Conservation (phyloP, 441 rosid species). For the Biscutella auriculata region DNA sequence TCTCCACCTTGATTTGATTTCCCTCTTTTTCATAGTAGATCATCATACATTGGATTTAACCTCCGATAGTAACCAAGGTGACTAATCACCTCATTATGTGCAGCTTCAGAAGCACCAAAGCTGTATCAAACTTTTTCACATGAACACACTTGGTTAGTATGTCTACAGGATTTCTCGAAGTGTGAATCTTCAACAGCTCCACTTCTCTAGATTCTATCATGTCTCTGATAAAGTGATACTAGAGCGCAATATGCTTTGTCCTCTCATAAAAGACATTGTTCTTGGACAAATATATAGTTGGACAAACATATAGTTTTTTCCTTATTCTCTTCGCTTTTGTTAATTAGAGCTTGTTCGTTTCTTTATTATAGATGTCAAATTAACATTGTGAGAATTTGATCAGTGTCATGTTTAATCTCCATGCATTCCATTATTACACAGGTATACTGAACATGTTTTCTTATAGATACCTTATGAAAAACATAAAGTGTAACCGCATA, state of each 20-base stretch:
- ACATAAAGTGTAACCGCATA: too few species aligned
- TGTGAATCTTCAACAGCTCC: neutral
- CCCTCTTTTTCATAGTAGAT: too few species aligned
- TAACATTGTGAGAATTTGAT: neutral
- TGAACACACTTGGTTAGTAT: neutral
- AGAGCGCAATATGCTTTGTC: neutral
- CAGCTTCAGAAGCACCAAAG: neutral
- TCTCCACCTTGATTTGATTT: too few species aligned
- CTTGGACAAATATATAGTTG: neutral
- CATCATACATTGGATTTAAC: too few species aligned
- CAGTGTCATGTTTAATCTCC: neutral
- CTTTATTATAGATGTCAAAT: too few species aligned
- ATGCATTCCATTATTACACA: neutral
- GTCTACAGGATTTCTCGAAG: neutral
- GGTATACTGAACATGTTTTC: slow-evolving; percentile 14
- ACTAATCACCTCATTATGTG: too few species aligned
- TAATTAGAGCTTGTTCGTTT: too few species aligned
- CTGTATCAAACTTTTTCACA: neutral
- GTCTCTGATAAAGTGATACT: neutral
- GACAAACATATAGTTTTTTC: too few species aligned
- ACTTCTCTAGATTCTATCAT: neutral
- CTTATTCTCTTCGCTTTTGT: too few species aligned
- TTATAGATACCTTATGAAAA: slow-evolving; percentile 56
- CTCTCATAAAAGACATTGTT: neutral
- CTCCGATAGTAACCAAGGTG: too few species aligned